These are phyloP conservation scores for Crithidia sp. DNA, from an alignment of 208 protist genomes.

Conservation along the genomic window DNA sequence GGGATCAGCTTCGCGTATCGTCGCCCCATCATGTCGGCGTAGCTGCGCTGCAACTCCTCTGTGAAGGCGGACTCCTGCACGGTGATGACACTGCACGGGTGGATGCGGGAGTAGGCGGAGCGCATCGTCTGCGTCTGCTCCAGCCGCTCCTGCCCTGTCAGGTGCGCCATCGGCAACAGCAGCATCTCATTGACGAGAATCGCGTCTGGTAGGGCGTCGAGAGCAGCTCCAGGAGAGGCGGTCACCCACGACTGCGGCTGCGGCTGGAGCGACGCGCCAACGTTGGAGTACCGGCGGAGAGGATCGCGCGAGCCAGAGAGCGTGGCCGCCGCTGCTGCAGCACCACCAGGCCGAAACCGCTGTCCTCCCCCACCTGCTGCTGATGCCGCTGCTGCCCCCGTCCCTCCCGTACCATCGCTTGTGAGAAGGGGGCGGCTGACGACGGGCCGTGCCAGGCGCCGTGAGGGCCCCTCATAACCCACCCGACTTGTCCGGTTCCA, in stretches of 20 bases:
- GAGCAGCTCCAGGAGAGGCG: conserved; percentile 9
- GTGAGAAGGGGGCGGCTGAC: too few relatives aligned
- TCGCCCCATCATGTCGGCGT: conserved; percentile 52
- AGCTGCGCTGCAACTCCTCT: conserved; percentile 50
- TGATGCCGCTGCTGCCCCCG: background rate
- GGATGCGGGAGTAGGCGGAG: conserved; percentile 51
- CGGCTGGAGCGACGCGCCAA: conserved; percentile 4
- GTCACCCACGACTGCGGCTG: conserved; percentile 17
- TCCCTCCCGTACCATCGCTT: too few relatives aligned
- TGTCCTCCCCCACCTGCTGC: background rate
- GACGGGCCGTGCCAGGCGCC: too few relatives aligned
- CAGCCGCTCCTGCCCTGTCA: conserved; percentile 34
- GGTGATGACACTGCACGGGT: conserved; percentile 70
- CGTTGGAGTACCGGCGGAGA: conserved; percentile 8
- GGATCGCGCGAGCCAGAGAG: background rate
- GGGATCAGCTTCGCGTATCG: conserved; percentile 63
- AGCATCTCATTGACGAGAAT: conserved; percentile 46
- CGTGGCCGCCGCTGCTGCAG: background rate
- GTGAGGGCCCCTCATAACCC: too few relatives aligned
- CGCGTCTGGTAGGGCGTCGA: conserved; percentile 29
- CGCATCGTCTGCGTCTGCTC: conserved; percentile 22
- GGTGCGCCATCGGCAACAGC: conserved; percentile 38
- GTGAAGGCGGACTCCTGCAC: conserved; percentile 46
- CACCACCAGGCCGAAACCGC: background rate
- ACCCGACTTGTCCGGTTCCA: conserved; percentile 29